Evolutionary conservation across 257 asterid genomes (phyloP), one percentile per base, ranked within the genome.

Genomic region (Capsicum baccatum): DNA sequence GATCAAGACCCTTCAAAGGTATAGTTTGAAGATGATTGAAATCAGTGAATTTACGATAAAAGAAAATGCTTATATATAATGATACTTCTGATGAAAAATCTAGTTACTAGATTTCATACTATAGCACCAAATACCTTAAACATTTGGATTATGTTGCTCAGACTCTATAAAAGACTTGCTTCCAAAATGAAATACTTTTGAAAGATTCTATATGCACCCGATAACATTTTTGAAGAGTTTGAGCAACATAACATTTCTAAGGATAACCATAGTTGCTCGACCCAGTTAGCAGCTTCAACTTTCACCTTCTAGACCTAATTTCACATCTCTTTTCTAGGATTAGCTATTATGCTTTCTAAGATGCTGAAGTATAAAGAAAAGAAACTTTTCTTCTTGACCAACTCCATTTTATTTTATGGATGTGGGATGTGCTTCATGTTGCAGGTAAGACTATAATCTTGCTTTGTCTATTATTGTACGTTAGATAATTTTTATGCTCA

Each of bases 341-440:
- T 94, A 93, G 85, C 88, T 96, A 64, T 87, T 96, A 55, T 87
- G 89, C 86, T 93, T 92, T 87, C 86, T 96, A 86, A 93, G 89
- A 92, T 84, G 94, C 90, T 96, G 13, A 92, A 83, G 87, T 98
- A 96, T 85, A 96, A 92, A 50, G 99, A 98, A 67, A 96, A 96
- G 91, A 96, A 93, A 89, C 94, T 94, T 86, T 96, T 96, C 91
- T 83, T 96, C 90, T 85, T 96, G 92, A 96, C 98, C 8, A 96
- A 96, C 98, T 76, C 98, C 99, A 17, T 96, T 90, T 86, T 92
- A 92, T 89, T 94, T 96, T 86, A 98, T 96, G 83, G 98, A 96
- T 88, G 98, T 86, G 99, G 99, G 84, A 91, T 96, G 98, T 92
- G 89, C 81, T 96, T 87, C 89, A 90, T 94, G 94, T 86, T 95